phyloP scores from a whole-genome alignment of 2,329 filamentous ascomycete species.

The Claviceps monticola region DNA sequence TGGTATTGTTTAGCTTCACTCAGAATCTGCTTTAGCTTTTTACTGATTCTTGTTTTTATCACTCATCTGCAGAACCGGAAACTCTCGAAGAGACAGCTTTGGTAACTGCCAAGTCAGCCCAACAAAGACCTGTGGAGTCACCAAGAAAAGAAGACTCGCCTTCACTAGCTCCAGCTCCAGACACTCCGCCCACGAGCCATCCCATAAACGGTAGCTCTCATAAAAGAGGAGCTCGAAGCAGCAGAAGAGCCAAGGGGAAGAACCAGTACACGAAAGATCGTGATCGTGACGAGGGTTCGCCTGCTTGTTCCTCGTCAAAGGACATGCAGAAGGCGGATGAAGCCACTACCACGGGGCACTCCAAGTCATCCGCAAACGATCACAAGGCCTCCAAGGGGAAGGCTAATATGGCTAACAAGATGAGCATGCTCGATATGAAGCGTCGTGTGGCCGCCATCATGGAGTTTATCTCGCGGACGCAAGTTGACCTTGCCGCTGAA shows the following conservation, averaged over 20 bases:
- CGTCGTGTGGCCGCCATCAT: constrained; percentile 71
- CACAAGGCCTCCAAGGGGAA: constrained; percentile 41
- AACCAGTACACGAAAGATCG: constrained; percentile 76
- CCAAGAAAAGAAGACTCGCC: constrained; percentile 17
- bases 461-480: constrained; percentile 79
- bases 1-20: constrained; percentile 34
- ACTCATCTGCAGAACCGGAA: constrained; percentile 46
- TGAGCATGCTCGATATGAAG: constrained; percentile 81
- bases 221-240: constrained; percentile 47
- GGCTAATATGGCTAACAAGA: constrained; percentile 44
- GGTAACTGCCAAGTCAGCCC: constrained; percentile 22
- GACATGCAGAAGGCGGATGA: constrained; percentile 28
- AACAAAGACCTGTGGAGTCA: constrained; percentile 18
- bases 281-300: constrained; percentile 44
- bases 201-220: constrained; percentile 32
- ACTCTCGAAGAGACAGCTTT: constrained; percentile 52
- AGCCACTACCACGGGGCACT: constrained; percentile 17
- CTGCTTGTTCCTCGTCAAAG: constrained; percentile 41
- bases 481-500: constrained; percentile 70
- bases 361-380: constrained; percentile 25
- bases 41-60: neutral
- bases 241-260: constrained; percentile 56
- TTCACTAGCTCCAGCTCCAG: constrained; percentile 18
- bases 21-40: neutral
- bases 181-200: constrained; percentile 30